Conservation (phyloP, 495 filamentous ascomycete species). For the Aspergillus avenaceus region DNA sequence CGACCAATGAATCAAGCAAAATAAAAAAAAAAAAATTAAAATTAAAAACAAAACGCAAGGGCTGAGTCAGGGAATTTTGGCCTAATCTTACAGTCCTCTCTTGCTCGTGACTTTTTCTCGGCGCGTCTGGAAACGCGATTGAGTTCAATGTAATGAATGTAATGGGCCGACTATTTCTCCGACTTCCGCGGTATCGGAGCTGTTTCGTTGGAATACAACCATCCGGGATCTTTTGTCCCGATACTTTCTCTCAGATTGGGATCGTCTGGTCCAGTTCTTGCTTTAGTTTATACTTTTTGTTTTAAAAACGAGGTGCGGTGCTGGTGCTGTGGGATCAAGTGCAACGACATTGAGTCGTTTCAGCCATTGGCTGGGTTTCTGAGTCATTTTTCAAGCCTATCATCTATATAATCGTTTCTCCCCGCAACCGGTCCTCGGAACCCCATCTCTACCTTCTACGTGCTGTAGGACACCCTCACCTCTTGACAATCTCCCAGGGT, state of each 20-base stretch:
- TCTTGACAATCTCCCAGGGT: neutral
- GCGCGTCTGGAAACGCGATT: slow-evolving; percentile 19
- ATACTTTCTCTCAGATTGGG: too few relatives aligned
- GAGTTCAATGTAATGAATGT: neutral
- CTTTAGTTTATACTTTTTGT: too few relatives aligned
- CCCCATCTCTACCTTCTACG: neutral
- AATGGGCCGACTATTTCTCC: slow-evolving; percentile 31
- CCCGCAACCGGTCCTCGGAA: neutral
- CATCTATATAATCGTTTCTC: slow-evolving; percentile 1
- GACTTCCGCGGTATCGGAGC: slow-evolving; percentile 28
- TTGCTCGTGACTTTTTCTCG: slow-evolving; percentile 6
- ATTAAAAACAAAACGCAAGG: slow-evolving; percentile 13
- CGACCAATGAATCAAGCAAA: neutral
- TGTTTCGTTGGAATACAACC: neutral
- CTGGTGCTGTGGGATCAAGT: slow-evolving; percentile 8
- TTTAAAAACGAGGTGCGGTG: neutral
- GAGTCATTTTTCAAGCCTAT: slow-evolving; percentile 16
- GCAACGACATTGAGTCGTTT: neutral
- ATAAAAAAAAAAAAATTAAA: too few relatives aligned
- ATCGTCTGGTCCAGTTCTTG: neutral
- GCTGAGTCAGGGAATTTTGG: neutral
- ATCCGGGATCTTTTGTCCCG: too few relatives aligned
- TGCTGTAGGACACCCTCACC: neutral
- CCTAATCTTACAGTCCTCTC: slow-evolving; percentile 3
- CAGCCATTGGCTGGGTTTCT: slow-evolving; percentile 1